Evolutionary conservation across 2,329 filamentous ascomycete genomes (phyloP), one percentile per base, ranked within the genome.

Genomic region (Pseudogymnoascus sp.): DNA sequence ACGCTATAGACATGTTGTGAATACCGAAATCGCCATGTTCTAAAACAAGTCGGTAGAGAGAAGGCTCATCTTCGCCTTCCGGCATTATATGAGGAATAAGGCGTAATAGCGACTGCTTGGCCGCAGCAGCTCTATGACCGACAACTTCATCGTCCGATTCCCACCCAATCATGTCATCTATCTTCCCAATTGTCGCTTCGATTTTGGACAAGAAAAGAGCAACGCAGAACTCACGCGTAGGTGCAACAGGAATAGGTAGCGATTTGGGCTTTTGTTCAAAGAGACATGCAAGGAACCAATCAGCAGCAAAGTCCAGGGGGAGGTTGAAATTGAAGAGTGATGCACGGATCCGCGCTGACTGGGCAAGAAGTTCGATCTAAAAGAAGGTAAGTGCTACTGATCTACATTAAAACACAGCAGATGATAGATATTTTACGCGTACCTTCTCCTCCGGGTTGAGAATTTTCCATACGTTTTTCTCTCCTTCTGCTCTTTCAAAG

Each of bases 1-100:
- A 63, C 42, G 59, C 62, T 38, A 70, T 66, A 3, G 68, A 68
- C 67, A 70, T 71, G 55, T 73, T 74, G 62, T 74, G 70, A 42
- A 72, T 70, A 41, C 72, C 72, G 64, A 71, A 74, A 63, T 74
- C 71, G 12, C 71, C 71, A 58, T 74, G 71, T 3, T 75, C 69
- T 21, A 75, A 67, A 59, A 74, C 72, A n/a, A 72, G 65, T 17
- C 68, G 71, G 63, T 73, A 73, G 6, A 72, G 38, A 62, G 61
- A 62, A 39, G 55, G 58, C 62, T 63, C 41, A 39, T 64, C 58
- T 51, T 60, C 59, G 17, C 63, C 65, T 63, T 7, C 29, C 58
- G 62, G 61, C 41, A 64, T 62, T 15, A 65, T 65, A 13, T 64
- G 29, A 58, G 70, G 71, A 61, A 73, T 66, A 2, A 70, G 61